Conservation (phyloP, 768 basidiomycete species). For the Coprinopsis sp. region DNA sequence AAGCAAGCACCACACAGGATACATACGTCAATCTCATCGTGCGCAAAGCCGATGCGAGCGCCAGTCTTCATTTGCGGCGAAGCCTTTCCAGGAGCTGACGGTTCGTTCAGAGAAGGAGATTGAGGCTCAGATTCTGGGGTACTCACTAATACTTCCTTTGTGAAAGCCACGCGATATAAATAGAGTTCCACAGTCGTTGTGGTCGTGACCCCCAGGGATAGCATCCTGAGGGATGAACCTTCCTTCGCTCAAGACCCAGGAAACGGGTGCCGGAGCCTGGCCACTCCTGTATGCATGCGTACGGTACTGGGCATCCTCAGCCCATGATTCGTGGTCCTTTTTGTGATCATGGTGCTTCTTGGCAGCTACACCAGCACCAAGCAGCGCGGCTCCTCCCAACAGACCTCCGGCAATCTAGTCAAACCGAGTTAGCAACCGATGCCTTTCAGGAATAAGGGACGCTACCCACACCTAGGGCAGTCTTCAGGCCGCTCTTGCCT, state of each 20-base stretch:
- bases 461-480: conserved; percentile 1
- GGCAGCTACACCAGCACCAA: conserved; percentile 48
- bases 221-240: conserved; percentile 55
- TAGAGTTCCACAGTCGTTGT: conserved; percentile 42
- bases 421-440: not conserved
- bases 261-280: conserved; percentile 43
- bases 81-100: conserved; percentile 65
- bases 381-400: conserved; percentile 43
- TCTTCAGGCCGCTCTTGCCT: conserved; percentile 15
- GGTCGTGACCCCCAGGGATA: conserved; percentile 52
- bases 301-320: conserved; percentile 50
- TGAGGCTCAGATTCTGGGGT: conserved; percentile 17
- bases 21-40: conserved; percentile 55
- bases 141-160: conserved; percentile 53
- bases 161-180: conserved; percentile 58
- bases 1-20: not conserved
- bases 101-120: conserved; percentile 7
- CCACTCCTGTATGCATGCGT: conserved; percentile 42
- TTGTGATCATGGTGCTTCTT: conserved; percentile 54
- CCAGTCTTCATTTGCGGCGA: conserved; percentile 55
- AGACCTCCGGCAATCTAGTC: conserved; percentile 64
- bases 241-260: conserved; percentile 61
- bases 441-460: not conserved
- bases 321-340: conserved; percentile 65
- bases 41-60: conserved; percentile 55